Evolutionary conservation across 495 filamentous ascomycete species (phyloP).

Genomic region (Mytilinidion resinicola): DNA sequence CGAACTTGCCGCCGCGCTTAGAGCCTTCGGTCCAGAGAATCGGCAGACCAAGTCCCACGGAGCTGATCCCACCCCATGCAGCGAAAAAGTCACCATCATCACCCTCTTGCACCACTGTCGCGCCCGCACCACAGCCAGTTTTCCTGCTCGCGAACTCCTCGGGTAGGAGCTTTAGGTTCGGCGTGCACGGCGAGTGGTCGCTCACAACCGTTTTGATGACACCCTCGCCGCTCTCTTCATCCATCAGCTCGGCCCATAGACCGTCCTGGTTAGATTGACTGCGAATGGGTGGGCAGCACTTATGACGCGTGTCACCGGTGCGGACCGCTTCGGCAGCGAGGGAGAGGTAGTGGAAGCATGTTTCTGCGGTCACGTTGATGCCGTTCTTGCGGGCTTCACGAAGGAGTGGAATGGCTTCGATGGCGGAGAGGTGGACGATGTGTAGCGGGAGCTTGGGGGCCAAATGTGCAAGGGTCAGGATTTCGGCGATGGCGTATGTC

Average conservation of each 20-base stretch:
- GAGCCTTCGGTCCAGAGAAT: slow-evolving; percentile 80
- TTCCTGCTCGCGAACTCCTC: slow-evolving; percentile 42
- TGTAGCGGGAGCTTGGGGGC: slow-evolving; percentile 83
- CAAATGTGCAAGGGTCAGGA: slow-evolving; percentile 70
- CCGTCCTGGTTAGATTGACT: slow-evolving; percentile 75
- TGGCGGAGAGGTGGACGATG: slow-evolving; percentile 90
- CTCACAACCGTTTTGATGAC: slow-evolving; percentile 94
- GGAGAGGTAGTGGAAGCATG: slow-evolving; percentile 96
- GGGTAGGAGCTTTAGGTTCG: slow-evolving; percentile 84
- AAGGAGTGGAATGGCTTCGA: slow-evolving; percentile 86
- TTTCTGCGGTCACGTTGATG: slow-evolving; percentile 90
- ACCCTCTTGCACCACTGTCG: slow-evolving; percentile 30
- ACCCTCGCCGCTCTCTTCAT: slow-evolving; percentile 51
- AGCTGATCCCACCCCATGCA: slow-evolving; percentile 94
- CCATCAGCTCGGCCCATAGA: slow-evolving; percentile 72
- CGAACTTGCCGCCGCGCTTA: slow-evolving; percentile 45
- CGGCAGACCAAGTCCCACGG: slow-evolving; percentile 83
- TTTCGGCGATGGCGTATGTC: slow-evolving; percentile 81
- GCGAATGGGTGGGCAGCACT: slow-evolving; percentile 96
- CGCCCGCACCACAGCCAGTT: slow-evolving; percentile 21
- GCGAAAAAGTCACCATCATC: slow-evolving; percentile 80
- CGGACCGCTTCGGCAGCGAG: slow-evolving; percentile 79
- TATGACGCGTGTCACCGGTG: slow-evolving; percentile 89
- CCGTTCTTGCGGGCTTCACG: slow-evolving; percentile 70
- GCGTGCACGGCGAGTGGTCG: slow-evolving; percentile 94